Conservation (phyloP, 331 rosid genomes). For the Acacia concinna region DNA sequence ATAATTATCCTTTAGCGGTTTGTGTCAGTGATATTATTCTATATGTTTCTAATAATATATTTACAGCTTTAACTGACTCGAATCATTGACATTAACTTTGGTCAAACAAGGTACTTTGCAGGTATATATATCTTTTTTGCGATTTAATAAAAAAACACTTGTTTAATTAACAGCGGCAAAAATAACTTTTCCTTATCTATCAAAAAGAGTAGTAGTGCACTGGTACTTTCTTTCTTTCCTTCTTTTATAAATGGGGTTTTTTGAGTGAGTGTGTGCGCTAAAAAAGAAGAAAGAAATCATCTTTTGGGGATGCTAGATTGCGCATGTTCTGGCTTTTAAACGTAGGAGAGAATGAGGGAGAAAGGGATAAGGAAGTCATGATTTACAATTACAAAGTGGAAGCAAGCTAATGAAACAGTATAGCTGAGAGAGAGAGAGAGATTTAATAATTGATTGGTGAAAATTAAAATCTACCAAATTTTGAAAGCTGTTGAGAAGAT, state of each 20-base stretch:
- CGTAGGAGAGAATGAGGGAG: slow-evolving; percentile 7
- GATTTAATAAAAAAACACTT: not conserved
- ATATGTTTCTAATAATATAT: not conserved
- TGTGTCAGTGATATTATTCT: not conserved
- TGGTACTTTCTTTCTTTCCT: not conserved
- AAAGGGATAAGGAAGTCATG: not conserved
- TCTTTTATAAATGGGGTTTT: not conserved
- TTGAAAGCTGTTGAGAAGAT: slow-evolving; percentile 38
- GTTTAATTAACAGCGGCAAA: not conserved
- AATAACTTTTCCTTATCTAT: slow-evolving; percentile 19
- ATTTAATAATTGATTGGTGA: slow-evolving; percentile 24
- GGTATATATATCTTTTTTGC: slow-evolving; percentile 11
- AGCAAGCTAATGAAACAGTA: slow-evolving; percentile 45
- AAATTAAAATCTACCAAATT: slow-evolving; percentile 32
- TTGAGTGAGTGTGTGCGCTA: not conserved
- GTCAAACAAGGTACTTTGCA: slow-evolving; percentile 15
- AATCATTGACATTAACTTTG: slow-evolving; percentile 11
- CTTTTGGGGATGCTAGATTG: slow-evolving; percentile 12
- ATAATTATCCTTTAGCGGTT: not conserved
- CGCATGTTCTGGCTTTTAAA: slow-evolving; percentile 33
- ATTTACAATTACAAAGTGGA: slow-evolving; percentile 34
- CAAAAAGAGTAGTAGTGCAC: not conserved
- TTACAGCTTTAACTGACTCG: slow-evolving; percentile 16
- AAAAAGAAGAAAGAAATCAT: slow-evolving; percentile 23
- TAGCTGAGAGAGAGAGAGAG: not conserved